Conservation (phyloP, 2,329 filamentous ascomycete species). For the Diaporthe eres region DNA sequence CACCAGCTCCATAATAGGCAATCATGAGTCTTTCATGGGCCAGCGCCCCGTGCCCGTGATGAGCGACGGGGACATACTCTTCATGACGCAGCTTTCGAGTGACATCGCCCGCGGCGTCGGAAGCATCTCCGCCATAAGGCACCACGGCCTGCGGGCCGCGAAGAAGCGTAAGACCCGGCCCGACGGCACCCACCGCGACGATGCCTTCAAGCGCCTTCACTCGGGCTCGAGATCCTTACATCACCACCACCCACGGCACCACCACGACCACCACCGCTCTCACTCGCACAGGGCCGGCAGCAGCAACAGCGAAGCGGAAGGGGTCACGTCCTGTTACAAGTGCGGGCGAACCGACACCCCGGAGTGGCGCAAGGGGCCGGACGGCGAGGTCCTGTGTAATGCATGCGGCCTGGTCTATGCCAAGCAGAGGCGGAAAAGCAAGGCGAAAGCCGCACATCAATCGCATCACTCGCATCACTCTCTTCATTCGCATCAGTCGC, state of each 20-base stretch:
- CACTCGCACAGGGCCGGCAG: not conserved
- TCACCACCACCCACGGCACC: constrained; percentile 15
- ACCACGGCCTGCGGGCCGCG: constrained; percentile 39
- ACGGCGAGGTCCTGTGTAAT: constrained; percentile 41
- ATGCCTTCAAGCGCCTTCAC: constrained; percentile 14
- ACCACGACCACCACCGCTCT: not conserved
- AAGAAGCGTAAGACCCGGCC: constrained; percentile 37
- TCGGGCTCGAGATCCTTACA: constrained; percentile 12
- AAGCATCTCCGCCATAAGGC: constrained; percentile 40
- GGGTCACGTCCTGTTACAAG: constrained; percentile 28
- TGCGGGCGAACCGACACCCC: constrained; percentile 42
- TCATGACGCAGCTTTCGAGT: constrained; percentile 43
- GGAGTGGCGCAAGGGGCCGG: constrained; percentile 42
- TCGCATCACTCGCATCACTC: not conserved
- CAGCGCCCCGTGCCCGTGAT: constrained; percentile 41
- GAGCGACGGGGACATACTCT: constrained; percentile 42
- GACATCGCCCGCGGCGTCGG: constrained; percentile 42
- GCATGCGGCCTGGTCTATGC: constrained; percentile 42
- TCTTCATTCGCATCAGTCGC: not conserved
- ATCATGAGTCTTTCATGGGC: constrained; percentile 32
- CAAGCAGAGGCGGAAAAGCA: constrained; percentile 39
- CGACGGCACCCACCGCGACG: constrained; percentile 11
- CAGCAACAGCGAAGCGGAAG: constrained; percentile 21
- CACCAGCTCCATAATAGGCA: constrained; percentile 38
- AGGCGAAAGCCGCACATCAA: constrained; percentile 5